Percentiles rank a stretch among this genome's conserved stretches.
These are phyloP conservation scores for Chalara sp. DNA, from an alignment of 2,329 filamentous ascomycete species.

Conservation along the genomic window DNA sequence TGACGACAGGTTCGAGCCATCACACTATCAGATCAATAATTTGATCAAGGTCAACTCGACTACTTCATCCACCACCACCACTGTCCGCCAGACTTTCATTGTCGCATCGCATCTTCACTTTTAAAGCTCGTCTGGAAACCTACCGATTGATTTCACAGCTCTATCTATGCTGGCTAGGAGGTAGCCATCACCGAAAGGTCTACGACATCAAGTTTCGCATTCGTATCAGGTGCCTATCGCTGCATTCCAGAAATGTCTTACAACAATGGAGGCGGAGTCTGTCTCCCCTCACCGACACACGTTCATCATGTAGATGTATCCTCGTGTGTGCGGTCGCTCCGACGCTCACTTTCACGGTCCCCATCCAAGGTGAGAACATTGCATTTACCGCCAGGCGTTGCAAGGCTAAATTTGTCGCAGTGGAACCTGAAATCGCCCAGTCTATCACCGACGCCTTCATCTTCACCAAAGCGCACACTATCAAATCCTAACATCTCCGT, in stretches of 20 bases:
- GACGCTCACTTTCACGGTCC: slow-evolving; percentile 86
- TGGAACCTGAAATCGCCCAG: slow-evolving; percentile 44
- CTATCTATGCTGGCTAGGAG: neutral
- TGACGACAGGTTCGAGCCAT: no score
- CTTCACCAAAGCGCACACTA: slow-evolving; percentile 36
- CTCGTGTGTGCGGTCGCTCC: slow-evolving; percentile 72
- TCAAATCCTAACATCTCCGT: slow-evolving; percentile 41
- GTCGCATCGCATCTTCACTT: no score
- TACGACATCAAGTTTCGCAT: slow-evolving; percentile 1
- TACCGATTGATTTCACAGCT: neutral
- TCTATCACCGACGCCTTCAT: slow-evolving; percentile 50
- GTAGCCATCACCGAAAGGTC: neutral
- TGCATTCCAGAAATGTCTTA: slow-evolving; percentile 43
- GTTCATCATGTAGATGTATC: slow-evolving; percentile 77
- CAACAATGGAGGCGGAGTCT: slow-evolving; percentile 56
- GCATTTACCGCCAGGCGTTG: slow-evolving; percentile 38
- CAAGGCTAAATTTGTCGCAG: slow-evolving; percentile 40
- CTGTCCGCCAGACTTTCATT: no score
- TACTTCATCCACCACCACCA: no score
- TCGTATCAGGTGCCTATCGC: slow-evolving; percentile 14
- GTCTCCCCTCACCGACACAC: slow-evolving; percentile 80
- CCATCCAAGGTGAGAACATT: slow-evolving; percentile 62
- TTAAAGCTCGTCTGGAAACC: no score
- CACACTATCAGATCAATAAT: no score
- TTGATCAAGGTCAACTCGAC: no score